phyloP scores from a whole-genome alignment of 306 rosid species.

The Cicer cuneatum region DNA sequence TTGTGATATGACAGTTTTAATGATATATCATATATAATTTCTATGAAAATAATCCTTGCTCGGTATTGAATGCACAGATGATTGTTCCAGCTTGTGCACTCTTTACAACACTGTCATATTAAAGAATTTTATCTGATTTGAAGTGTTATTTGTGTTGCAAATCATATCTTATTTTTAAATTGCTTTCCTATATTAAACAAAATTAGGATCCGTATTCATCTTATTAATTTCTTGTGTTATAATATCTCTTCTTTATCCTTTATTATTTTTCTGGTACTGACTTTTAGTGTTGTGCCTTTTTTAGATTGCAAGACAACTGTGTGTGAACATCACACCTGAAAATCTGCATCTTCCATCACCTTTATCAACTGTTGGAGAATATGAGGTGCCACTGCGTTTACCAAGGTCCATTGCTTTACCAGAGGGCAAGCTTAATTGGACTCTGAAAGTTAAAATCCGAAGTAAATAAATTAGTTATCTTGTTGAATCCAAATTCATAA shows the following conservation, averaged over 20 bases:
- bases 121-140: not conserved
- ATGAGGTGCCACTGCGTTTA: slow-evolving; percentile 79
- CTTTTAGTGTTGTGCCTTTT: slow-evolving; percentile 24
- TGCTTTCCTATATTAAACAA: slow-evolving; percentile 6
- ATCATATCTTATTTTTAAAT: not conserved
- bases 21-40: not conserved
- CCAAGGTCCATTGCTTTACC: slow-evolving; percentile 88
- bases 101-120: not conserved
- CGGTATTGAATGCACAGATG: not conserved
- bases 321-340: slow-evolving; percentile 58
- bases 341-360: slow-evolving; percentile 62
- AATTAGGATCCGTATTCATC: slow-evolving; percentile 4
- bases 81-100: not conserved
- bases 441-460: slow-evolving; percentile 73
- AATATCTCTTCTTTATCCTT: not conserved
- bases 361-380: slow-evolving; percentile 71
- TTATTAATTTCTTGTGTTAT: not conserved
- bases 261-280: slow-evolving; percentile 22
- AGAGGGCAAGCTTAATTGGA: slow-evolving; percentile 79
- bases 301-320: slow-evolving; percentile 86
- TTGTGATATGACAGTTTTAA: not conserved
- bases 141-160: slow-evolving; percentile 7
- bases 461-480: slow-evolving; percentile 49
- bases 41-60: not conserved
- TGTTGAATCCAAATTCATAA: slow-evolving; percentile 25